Conservation (phyloP, 352 stramenopile species). For the Pythium rishiriense region DNA sequence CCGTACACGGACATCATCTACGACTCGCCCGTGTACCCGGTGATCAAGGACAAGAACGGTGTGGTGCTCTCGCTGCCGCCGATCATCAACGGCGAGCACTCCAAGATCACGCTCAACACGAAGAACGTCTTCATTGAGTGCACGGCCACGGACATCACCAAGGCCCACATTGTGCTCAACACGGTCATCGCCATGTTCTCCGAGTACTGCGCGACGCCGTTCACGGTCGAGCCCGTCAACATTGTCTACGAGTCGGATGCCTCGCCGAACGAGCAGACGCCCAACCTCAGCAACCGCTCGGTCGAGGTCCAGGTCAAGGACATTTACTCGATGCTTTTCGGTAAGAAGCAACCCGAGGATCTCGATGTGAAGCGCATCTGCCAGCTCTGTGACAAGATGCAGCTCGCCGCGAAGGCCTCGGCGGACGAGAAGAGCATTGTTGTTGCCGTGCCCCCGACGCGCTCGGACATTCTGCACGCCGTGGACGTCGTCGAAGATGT, state of each 20-base stretch:
- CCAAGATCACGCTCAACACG: constrained; percentile 96
- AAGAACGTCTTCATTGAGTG: constrained; percentile 99
- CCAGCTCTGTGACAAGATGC: constrained; percentile 98
- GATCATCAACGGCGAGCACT: constrained; percentile 99
- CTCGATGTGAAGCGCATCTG: constrained; percentile 90
- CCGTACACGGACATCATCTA: constrained; percentile 99
- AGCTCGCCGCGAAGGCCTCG: constrained; percentile 89
- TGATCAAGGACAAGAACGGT: constrained; percentile 95
- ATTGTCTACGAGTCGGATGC: constrained; percentile 95
- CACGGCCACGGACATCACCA: constrained; percentile 99
- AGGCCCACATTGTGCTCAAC: constrained; percentile 99
- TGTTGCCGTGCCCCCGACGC: constrained; percentile 96
- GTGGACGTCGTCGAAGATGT: constrained; percentile 99
- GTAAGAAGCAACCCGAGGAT: constrained; percentile 68
- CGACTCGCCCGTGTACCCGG: constrained; percentile 97
- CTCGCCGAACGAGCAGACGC: constrained; percentile 82
- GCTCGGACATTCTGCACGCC: constrained; percentile 97
- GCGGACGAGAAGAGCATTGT: constrained; percentile 75
- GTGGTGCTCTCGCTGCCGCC: constrained; percentile 97
- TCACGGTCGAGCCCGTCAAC: constrained; percentile 96
- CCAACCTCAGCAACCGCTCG: constrained; percentile 90
- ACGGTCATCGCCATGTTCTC: constrained; percentile 99
- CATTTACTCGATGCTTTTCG: constrained; percentile 89
- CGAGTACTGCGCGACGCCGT: constrained; percentile 96
- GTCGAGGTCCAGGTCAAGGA: constrained; percentile 85